phyloP scores from a whole-genome alignment of 1,139 yeast genomes.

The Debaryomycetaceae sp. region DNA sequence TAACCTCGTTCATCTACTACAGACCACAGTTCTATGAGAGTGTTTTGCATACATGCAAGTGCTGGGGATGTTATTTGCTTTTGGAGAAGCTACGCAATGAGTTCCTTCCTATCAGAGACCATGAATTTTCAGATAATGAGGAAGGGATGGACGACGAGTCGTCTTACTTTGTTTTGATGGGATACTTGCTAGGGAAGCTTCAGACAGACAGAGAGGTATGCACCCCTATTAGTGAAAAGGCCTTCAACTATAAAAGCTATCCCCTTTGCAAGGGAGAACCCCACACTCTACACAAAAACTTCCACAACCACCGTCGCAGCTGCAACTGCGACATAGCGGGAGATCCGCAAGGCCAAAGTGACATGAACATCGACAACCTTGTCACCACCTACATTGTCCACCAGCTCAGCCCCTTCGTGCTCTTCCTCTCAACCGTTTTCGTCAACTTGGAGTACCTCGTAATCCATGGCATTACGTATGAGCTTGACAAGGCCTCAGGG shows the following conservation, averaged over 20 bases:
- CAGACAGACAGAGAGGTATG: constrained; percentile 40
- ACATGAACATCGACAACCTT: constrained; percentile 29
- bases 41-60: constrained; percentile 34
- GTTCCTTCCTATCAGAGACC: constrained; percentile 23
- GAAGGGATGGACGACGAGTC: constrained; percentile 22
- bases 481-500: constrained; percentile 9
- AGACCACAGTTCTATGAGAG: constrained; percentile 37
- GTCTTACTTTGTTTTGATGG: constrained; percentile 30
- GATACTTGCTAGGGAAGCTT: constrained; percentile 33
- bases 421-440: constrained; percentile 24
- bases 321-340: constrained; percentile 22
- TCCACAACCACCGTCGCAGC: constrained; percentile 15
- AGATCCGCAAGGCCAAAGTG: constrained; percentile 23
- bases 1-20: constrained; percentile 38
- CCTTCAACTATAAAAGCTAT: constrained; percentile 22
- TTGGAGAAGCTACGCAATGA: constrained; percentile 19
- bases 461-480: constrained; percentile 39
- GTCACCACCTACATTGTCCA: constrained; percentile 36
- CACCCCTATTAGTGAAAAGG: constrained; percentile 30
- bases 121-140: constrained; percentile 8
- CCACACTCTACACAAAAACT: constrained; percentile 32
- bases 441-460: constrained; percentile 25
- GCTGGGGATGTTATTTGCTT: constrained; percentile 34
- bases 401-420: constrained; percentile 30
- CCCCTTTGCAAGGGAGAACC: constrained; percentile 40